These are phyloP conservation scores for Russula compacta DNA, from an alignment of 768 basidiomycete species.

Conservation along the genomic window DNA sequence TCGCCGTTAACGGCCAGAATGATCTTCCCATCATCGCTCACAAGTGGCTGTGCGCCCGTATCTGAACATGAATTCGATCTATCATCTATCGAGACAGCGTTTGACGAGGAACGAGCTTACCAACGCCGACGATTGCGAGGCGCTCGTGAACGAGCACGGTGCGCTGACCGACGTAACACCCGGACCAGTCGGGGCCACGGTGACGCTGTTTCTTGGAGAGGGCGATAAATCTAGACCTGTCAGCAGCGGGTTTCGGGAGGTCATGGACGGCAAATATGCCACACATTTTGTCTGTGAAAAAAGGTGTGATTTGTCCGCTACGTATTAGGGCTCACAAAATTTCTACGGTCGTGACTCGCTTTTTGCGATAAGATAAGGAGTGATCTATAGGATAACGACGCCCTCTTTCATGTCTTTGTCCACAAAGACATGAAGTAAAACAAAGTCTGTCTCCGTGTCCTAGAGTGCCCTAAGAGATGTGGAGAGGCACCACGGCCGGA, in stretches of 20 bases:
- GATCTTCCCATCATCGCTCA: slow-evolving; percentile 75
- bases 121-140: slow-evolving; percentile 95
- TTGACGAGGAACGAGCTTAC: slow-evolving; percentile 36
- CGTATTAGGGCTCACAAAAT: background rate
- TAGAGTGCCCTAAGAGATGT: no score
- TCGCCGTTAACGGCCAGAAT: slow-evolving; percentile 95
- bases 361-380: slow-evolving; percentile 6
- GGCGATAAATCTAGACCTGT: slow-evolving; percentile 69
- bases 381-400: no score
- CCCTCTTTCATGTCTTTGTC: no score
- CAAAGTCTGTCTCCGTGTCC: no score
- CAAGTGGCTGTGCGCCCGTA: slow-evolving; percentile 90
- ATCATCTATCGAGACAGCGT: no score
- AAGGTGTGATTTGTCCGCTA: background rate
- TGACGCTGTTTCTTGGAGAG: slow-evolving; percentile 86
- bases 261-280: slow-evolving; percentile 86
- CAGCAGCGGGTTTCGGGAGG: slow-evolving; percentile 56
- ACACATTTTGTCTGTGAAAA: slow-evolving; percentile 51
- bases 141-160: slow-evolving; percentile 89
- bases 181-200: slow-evolving; percentile 98
- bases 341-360: background rate
- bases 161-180: slow-evolving; percentile 79
- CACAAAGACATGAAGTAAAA: no score
- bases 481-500: no score
- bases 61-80: slow-evolving; percentile 39